Percentiles rank a stretch among this genome's conserved stretches.
Evolutionary conservation across 2,329 filamentous ascomycete species (phyloP).

Genomic region (Amesomyces nigricolor): DNA sequence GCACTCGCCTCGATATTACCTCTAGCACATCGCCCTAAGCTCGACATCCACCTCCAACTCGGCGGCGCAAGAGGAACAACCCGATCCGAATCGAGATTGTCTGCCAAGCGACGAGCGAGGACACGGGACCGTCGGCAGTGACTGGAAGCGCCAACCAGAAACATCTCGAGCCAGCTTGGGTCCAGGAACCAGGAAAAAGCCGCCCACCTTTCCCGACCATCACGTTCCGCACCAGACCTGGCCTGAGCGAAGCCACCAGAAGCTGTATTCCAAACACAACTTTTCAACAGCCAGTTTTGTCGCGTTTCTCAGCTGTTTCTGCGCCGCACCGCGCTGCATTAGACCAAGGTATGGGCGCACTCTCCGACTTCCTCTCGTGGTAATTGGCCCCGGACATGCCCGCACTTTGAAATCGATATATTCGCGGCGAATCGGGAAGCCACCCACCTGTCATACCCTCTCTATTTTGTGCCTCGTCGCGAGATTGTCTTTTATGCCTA

Average conservation of each 20-base stretch:
- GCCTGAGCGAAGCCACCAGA: not conserved
- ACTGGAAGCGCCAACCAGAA: not conserved
- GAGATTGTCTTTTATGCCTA: conserved; percentile 15
- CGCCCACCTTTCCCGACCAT: conserved; percentile 7
- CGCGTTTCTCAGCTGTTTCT: conserved; percentile 11
- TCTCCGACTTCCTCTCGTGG: conserved; percentile 4
- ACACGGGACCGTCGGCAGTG: not conserved
- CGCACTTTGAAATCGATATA: conserved; percentile 22
- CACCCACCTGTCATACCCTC: conserved; percentile 19
- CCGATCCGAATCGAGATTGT: not conserved
- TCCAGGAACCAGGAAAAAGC: conserved; percentile 9
- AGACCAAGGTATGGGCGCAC: conserved; percentile 22
- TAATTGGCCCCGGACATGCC: conserved; percentile 17
- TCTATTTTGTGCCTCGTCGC: conserved; percentile 11
- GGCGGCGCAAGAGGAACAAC: not conserved
- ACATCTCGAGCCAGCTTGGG: conserved; percentile 1
- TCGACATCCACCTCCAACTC: not conserved
- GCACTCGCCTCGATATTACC: not conserved
- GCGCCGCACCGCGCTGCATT: conserved; percentile 11
- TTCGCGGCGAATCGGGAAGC: conserved; percentile 23
- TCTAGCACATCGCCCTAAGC: not conserved
- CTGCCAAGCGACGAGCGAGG: conserved; percentile 1
- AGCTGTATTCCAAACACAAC: conserved; percentile 2
- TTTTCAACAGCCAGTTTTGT: not conserved
- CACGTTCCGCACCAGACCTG: not conserved